Evolutionary conservation across 768 basidiomycete genomes (phyloP), one percentile per base, ranked within the genome.

Genomic region (Tephrocybe sp.): DNA sequence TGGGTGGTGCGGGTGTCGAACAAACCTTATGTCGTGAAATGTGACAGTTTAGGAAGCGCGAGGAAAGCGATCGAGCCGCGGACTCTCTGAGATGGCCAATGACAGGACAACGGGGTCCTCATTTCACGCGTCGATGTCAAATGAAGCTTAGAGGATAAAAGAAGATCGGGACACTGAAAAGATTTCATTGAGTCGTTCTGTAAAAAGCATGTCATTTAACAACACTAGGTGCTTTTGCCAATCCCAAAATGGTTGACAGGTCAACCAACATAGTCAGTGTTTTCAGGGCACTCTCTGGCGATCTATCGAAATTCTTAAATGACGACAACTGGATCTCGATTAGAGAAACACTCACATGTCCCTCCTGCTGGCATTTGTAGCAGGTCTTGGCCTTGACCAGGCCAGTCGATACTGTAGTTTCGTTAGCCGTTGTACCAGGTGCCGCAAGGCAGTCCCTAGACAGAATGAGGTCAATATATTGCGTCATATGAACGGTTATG

Each of bases 291-390:
- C 45, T 85, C 83, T 67, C 81, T 76, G 38, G 84, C 83, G 62
- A 86, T 83, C 83, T 86, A 53, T 18, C 38, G 58, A 25, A 45
- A 6, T 40, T 33, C 42, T 52, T 60, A 23, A 58, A 48, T 41
- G 12, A n/a, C 15, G 34, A 20, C 32, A 49, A 45, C 36, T 17
- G 48, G 30, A 44, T 24, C 30, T 38, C 7, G 7, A 39, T 17
- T 37, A 33, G 36, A 18, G 4, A 38, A 12, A 42, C 23, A 74
- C 88, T 68, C 65, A 93, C 90, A 74, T 93, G 90, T 57, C 91
- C 91, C 67, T 90, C 88, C 66, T 85, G 83, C 64, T 89, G 86
- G 62, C 92, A 93, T 63, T 90, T 92, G 73, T 90, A 93, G 66
- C 91, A 93, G 45, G 87, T 90, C 74, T 88, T 93, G 56, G 65